Conservation (phyloP, 257 asterid species). For the Forsythia suspensa region DNA sequence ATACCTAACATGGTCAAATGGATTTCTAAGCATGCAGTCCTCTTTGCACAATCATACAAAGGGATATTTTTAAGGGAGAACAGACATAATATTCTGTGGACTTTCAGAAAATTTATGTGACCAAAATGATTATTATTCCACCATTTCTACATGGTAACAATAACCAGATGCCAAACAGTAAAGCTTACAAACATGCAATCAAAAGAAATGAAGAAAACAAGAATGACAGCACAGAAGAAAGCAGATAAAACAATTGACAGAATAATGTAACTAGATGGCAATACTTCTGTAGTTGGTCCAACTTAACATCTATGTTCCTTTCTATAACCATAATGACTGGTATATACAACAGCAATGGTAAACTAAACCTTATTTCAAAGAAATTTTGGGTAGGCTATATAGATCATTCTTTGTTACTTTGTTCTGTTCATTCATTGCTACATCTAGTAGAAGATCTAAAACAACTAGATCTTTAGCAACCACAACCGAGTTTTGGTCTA, state of each 20-base stretch:
- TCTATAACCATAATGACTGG: neutral
- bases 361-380: neutral
- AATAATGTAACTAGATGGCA: neutral
- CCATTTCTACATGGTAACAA: slow-evolving; percentile 5
- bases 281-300: neutral
- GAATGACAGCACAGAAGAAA: neutral
- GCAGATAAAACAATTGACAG: neutral
- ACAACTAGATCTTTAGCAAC: neutral
- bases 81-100: neutral
- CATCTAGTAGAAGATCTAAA: neutral
- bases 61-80: slow-evolving; percentile 8
- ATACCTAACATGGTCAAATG: slow-evolving; percentile 50
- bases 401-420: neutral
- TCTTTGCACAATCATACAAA: slow-evolving; percentile 16
- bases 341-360: neutral
- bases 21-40: slow-evolving; percentile 8
- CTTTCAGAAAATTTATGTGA: neutral
- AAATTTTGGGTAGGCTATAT: neutral
- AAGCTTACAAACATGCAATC: neutral
- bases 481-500: neutral
- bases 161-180: slow-evolving; percentile 6
- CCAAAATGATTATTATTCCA: neutral
- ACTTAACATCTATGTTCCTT: neutral
- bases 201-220: neutral
- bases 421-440: neutral